Conservation (phyloP, 2,329 filamentous ascomycete genomes). For the Emmonsia crescens region DNA sequence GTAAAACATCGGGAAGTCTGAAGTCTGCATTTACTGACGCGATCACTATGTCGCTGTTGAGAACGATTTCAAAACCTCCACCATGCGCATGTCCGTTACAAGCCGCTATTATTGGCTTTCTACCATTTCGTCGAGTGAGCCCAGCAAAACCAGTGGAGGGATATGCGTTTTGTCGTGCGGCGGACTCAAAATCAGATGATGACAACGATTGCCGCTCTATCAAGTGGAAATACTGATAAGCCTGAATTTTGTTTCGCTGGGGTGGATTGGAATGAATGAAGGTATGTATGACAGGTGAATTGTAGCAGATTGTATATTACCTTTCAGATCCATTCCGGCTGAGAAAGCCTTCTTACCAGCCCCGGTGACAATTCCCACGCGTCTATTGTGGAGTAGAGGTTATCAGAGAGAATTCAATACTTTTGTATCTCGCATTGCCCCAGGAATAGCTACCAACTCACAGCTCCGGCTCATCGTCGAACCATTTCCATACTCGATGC, state of each 20-base stretch:
- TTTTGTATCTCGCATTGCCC: not conserved
- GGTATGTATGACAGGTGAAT: not conserved
- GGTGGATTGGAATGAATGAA: not conserved
- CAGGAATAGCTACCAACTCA: slow-evolving; percentile 9
- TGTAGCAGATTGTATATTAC: slow-evolving; percentile 37
- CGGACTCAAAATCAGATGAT: slow-evolving; percentile 15
- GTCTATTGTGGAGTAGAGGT: slow-evolving; percentile 36
- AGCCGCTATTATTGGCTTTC: slow-evolving; percentile 65
- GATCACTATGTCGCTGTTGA: slow-evolving; percentile 73
- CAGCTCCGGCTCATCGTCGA: slow-evolving; percentile 31
- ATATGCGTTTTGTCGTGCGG: slow-evolving; percentile 22
- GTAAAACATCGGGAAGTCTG: slow-evolving; percentile 57
- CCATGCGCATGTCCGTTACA: slow-evolving; percentile 67
- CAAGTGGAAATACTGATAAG: not conserved
- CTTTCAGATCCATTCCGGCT: slow-evolving; percentile 36
- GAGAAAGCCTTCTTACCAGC: slow-evolving; percentile 35
- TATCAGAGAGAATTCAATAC: not conserved
- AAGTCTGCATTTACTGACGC: slow-evolving; percentile 50
- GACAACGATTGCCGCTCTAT: slow-evolving; percentile 22
- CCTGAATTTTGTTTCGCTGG: not conserved
- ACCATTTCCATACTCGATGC: slow-evolving; percentile 30
- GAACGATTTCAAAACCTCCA: slow-evolving; percentile 72
- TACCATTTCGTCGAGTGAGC: slow-evolving; percentile 45
- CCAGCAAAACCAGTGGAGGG: slow-evolving; percentile 44
- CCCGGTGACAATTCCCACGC: slow-evolving; percentile 33